These are phyloP conservation scores for Jimgerdemannia flammicorona DNA, from an alignment of 192 early-diverging fungal genomes.

Conservation along the genomic window DNA sequence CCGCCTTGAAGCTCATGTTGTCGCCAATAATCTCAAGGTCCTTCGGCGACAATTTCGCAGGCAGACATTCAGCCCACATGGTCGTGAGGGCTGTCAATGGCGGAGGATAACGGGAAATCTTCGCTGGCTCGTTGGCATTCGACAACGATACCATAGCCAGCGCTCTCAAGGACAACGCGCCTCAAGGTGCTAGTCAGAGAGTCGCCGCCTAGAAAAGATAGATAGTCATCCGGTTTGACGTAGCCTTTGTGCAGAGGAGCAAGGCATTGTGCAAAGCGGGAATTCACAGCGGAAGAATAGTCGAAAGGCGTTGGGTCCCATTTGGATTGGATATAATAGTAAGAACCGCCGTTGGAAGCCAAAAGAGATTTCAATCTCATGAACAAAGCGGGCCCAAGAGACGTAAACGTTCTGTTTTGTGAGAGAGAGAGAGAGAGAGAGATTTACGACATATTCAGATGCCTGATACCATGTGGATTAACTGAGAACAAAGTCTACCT, in stretches of 20 bases:
- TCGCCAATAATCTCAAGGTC: conserved; percentile 10
- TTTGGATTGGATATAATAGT: conserved; percentile 5
- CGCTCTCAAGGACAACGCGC: conserved; percentile 10
- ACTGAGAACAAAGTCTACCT: no score
- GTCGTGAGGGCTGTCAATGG: conserved; percentile 6
- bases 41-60: conserved; percentile 5
- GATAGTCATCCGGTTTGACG: conserved; percentile 14
- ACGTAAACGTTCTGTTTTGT: conserved; percentile 7
- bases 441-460: no score
- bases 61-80: conserved; percentile 12
- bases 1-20: background rate
- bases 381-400: conserved; percentile 16
- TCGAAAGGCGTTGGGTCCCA: background rate
- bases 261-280: conserved; percentile 4
- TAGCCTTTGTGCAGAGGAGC: conserved; percentile 13
- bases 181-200: background rate
- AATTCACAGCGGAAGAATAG: conserved; percentile 7
- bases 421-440: no score
- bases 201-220: conserved; percentile 1
- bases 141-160: conserved; percentile 10
- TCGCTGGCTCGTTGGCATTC: conserved; percentile 4
- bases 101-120: conserved; percentile 9
- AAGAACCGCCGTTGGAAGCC: conserved; percentile 9
- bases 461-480: no score
- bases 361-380: conserved; percentile 5